Percentiles rank a stretch among this genome's conserved stretches.
These are phyloP conservation scores for Yarrowia sp. DNA, from an alignment of 805 yeast species.

Conservation along the genomic window DNA sequence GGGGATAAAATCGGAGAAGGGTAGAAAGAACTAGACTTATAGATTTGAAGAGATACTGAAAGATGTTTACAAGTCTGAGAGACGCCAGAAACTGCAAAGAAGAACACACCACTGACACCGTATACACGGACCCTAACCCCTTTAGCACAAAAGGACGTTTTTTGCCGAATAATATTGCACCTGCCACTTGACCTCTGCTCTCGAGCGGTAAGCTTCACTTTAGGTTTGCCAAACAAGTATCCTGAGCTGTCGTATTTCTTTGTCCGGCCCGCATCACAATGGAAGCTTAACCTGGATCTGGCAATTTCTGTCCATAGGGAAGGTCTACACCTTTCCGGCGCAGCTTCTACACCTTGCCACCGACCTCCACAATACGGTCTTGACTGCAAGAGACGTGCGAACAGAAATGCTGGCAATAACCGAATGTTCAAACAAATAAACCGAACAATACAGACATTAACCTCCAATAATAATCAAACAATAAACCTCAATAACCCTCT, in stretches of 20 bases:
- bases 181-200: neutral
- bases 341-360: neutral
- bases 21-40: too few relatives aligned
- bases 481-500: too few relatives aligned
- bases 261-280: neutral
- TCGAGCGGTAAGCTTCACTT: neutral
- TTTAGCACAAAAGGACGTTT: too few relatives aligned
- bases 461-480: too few relatives aligned
- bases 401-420: too few relatives aligned
- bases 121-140: neutral
- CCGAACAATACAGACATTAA: too few relatives aligned
- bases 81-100: too few relatives aligned
- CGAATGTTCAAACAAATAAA: too few relatives aligned
- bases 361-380: neutral
- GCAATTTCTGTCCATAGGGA: neutral
- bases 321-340: constrained; percentile 8
- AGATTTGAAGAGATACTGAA: too few relatives aligned
- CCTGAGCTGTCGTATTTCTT: neutral
- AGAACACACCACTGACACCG: too few relatives aligned
- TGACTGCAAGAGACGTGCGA: too few relatives aligned
- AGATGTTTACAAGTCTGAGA: neutral
- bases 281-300: constrained; percentile 18
- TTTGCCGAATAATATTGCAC: neutral
- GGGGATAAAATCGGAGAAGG: too few relatives aligned
- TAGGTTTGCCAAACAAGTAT: neutral